phyloP scores from a whole-genome alignment of 2,329 filamentous ascomycete genomes.

The Cercospora zeina region DNA sequence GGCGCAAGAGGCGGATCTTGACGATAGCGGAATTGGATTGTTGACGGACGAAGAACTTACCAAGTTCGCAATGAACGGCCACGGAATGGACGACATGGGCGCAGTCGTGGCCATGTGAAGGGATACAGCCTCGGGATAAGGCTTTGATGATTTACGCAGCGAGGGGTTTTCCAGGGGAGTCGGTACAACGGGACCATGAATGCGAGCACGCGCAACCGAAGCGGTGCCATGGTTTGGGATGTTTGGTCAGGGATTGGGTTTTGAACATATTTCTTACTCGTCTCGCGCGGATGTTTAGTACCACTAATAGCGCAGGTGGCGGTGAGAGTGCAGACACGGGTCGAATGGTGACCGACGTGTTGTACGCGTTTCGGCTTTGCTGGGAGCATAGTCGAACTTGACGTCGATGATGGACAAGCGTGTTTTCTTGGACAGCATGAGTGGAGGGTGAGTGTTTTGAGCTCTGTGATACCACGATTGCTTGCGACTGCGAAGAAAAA shows the following conservation, averaged over 20 bases:
- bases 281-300: conserved; percentile 10
- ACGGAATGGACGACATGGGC: conserved; percentile 23
- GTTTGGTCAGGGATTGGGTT: neutral
- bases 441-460: conserved; percentile 6
- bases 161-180: conserved; percentile 13
- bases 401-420: neutral
- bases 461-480: conserved; percentile 13
- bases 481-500: neutral
- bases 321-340: neutral
- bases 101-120: conserved; percentile 1
- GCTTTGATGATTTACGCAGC: conserved; percentile 16
- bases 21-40: conserved; percentile 45
- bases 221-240: conserved; percentile 3
- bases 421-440: conserved; percentile 8
- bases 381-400: neutral
- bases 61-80: conserved; percentile 29
- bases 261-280: conserved; percentile 10
- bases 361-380: neutral
- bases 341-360: neutral
- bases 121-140: neutral
- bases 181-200: conserved; percentile 16
- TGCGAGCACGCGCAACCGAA: neutral
- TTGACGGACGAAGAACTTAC: conserved; percentile 41
- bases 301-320: conserved; percentile 9
- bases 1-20: conserved; percentile 38